Conservation (phyloP, 768 basidiomycete species). For the Lactifluus rugatus region DNA sequence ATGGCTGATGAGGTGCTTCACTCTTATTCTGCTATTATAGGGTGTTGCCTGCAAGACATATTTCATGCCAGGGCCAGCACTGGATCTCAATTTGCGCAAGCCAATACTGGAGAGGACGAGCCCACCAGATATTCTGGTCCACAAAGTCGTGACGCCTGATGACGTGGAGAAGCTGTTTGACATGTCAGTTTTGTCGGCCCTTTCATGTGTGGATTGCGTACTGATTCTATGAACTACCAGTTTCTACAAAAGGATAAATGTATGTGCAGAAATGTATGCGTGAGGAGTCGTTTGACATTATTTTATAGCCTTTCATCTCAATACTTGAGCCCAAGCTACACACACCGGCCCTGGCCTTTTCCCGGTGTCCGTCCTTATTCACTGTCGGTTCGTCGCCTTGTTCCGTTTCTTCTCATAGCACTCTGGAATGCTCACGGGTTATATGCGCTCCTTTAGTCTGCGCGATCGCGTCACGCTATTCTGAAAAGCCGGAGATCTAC, state of each 20-base stretch:
- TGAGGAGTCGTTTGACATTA: constrained; percentile 26
- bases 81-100: constrained; percentile 59
- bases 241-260: constrained; percentile 63
- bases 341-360: constrained; percentile 69
- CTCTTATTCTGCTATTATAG: constrained; percentile 27
- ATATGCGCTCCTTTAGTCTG: constrained; percentile 44
- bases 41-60: constrained; percentile 75
- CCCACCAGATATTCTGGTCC: constrained; percentile 73
- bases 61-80: constrained; percentile 74
- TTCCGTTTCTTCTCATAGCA: not conserved
- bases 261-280: constrained; percentile 21
- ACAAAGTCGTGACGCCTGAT: constrained; percentile 64
- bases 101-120: constrained; percentile 67
- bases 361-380: constrained; percentile 84
- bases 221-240: constrained; percentile 28
- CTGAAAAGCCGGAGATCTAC: constrained; percentile 61
- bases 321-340: constrained; percentile 77
- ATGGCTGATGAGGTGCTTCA: not conserved
- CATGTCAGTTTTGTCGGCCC: constrained; percentile 47
- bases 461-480: constrained; percentile 79
- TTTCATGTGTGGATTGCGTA: not conserved
- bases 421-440: not conserved
- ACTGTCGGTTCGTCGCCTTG: constrained; percentile 61
- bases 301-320: constrained; percentile 68
- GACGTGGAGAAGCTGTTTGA: constrained; percentile 81